These are phyloP conservation scores for Phytophthora tubulina DNA, from an alignment of 352 stramenopile genomes.

Conservation along the genomic window DNA sequence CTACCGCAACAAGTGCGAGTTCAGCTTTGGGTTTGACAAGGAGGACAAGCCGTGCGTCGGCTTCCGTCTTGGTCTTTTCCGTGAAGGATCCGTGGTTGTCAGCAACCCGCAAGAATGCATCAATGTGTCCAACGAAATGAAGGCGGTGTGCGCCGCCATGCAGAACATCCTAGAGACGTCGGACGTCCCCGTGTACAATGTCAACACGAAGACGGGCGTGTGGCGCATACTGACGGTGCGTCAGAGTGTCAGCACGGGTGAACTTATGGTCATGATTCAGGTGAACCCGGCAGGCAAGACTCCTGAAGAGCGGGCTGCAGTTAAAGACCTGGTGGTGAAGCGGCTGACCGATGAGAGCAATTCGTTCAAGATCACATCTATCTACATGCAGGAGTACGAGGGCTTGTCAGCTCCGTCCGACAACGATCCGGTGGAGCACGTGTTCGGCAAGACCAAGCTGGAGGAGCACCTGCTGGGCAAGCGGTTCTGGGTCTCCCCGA, in stretches of 20 bases:
- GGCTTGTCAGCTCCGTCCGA: slow-evolving; percentile 90
- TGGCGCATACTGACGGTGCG: slow-evolving; percentile 85
- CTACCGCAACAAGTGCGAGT: slow-evolving; percentile 99
- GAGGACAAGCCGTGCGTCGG: slow-evolving; percentile 84
- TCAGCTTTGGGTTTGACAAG: slow-evolving; percentile 93
- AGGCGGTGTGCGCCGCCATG: slow-evolving; percentile 74
- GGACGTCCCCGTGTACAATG: slow-evolving; percentile 75
- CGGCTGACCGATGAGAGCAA: slow-evolving; percentile 51
- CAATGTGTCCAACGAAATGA: slow-evolving; percentile 87
- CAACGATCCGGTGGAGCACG: slow-evolving; percentile 87
- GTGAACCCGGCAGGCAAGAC: slow-evolving; percentile 62
- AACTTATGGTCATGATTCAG: slow-evolving; percentile 86
- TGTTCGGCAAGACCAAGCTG: slow-evolving; percentile 78
- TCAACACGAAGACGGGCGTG: slow-evolving; percentile 73
- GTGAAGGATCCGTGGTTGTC: slow-evolving; percentile 77
- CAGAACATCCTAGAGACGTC: slow-evolving; percentile 69
- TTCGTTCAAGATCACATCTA: slow-evolving; percentile 80
- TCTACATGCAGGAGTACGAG: slow-evolving; percentile 95
- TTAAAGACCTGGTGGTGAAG: slow-evolving; percentile 60
- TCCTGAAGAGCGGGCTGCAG: slow-evolving; percentile 41
- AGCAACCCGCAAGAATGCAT: slow-evolving; percentile 75
- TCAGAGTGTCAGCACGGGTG: slow-evolving; percentile 66
- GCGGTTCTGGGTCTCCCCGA: slow-evolving; percentile 91
- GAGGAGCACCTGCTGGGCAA: slow-evolving; percentile 90
- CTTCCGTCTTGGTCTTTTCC: slow-evolving; percentile 89